Base-by-base conservation (phyloP, 2,329 filamentous ascomycete species). In the Ophiocordyceps australis region DNA sequence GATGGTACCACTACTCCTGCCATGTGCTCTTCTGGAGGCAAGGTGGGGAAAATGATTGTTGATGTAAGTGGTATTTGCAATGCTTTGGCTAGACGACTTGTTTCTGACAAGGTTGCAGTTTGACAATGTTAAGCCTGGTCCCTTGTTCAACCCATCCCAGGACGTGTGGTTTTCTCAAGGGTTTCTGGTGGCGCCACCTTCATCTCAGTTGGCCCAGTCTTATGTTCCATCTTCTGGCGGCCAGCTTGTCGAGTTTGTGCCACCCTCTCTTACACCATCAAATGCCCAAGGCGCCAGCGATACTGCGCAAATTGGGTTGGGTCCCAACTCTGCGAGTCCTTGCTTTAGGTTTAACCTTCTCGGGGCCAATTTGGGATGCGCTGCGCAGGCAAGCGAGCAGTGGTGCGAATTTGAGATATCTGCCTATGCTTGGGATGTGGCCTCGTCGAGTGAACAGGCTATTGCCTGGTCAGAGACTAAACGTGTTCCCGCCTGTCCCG, bases 101-200 rank as follows among this genome's bases (percentile, higher is more conserved):
- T n/a, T n/a, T n/a, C n/a, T n/a, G n/a, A n/a, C n/a, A n/a, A n/a
- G n/a, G 9, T 2, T 20, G 13, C 25, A 55, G 52, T 55, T 55
- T 29, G 51, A 55, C 27, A 36, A 41, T 11, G 30, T 43, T 5
- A 40, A 39, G n/a, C 30, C 42, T 7, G 52, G 52, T 0, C 50
- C 50, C 8, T 37, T 55, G 3, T 50, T 52, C 36, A 55, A 55
- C 14, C 52, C 52, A 2, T 38, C 43, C 12, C 41, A 47, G 6
- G 46, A 50, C 24, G 40, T 54, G 16, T 55, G 52, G 52, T 55
- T 55, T 28, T 55, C 52, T 15, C 41, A 50, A 30, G 52, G 52
- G 3, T 55, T 55, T 28, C 36, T 52, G 5, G 38, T 55, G 24
- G 43, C 45, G 2, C 50, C 52, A 3, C 46, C 46, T 14, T 45